Base-by-base conservation (phyloP, 148 eudicot genomes). In the Rhododendron williamsianum region DNA sequence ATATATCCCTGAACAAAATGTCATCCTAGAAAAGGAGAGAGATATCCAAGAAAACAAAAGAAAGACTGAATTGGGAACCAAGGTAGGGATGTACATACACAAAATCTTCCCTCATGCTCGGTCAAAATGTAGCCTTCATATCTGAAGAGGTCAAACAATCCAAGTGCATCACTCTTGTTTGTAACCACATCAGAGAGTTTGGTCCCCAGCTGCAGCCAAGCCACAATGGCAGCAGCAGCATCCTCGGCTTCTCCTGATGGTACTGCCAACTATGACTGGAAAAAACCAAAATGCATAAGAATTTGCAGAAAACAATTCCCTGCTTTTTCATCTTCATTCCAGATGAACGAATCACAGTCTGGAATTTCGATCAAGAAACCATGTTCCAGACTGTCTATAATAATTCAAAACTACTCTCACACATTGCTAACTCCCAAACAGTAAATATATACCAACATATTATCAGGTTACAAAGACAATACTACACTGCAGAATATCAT, bases 211-310 rank as follows among this genome's bases (percentile, higher is more conserved):
- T 91, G 91, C 87, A 97, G 87, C 49, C 96, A 92, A 51, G 82
- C 88, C 84, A 91, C 98, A 77, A 97, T 94, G 79, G 87, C 89
- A 74, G 96, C 91, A 88, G 99, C 96, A 46, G 99, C 98, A 69
- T 84, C 89, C 92, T 94, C 95, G 43, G 98, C 99, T 87, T 91
- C 96, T 9, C 80, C 35, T 41, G 99, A 91, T 65, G 95, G 90
- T 67, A 86, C 87, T 78, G 89, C 88, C 73, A 88, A 80, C 43
- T 41, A 90, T 87, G 54, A 88, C 98, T 96, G 90, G 78, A 85
- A 46, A 60, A 83, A 80, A 76, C 69, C 54, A 77, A 11, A n/a
- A 78, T 41, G 81, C 33, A 46, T 13, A 69, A 76, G 10, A 33
- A 86, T 85, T 30, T 65, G 60, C 36, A 79, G 78, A 54, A 65